phyloP scores from a whole-genome alignment of 768 basidiomycete species.

The Cystobasidium ongulense region DNA sequence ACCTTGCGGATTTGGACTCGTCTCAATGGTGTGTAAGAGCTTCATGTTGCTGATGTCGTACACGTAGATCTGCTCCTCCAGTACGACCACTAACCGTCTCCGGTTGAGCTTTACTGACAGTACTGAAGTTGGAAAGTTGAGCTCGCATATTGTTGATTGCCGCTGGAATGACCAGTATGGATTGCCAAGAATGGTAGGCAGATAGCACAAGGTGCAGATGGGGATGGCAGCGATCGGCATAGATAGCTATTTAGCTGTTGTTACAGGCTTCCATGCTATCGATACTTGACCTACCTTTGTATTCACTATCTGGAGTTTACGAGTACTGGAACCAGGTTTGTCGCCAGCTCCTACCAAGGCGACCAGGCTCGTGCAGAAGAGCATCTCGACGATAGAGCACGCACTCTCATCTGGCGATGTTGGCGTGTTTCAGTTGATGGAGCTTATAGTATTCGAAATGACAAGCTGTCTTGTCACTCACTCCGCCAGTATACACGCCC shows the following conservation, averaged over 20 bases:
- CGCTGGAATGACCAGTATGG: constrained; percentile 53
- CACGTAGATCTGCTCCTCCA: constrained; percentile 96
- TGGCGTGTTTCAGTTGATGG: not conserved
- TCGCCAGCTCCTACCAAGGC: constrained; percentile 94
- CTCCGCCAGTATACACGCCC: constrained; percentile 92
- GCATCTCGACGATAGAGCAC: constrained; percentile 94
- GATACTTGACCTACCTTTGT: constrained; percentile 63
- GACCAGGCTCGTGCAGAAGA: constrained; percentile 96
- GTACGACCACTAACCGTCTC: constrained; percentile 87
- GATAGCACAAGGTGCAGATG: too few relatives aligned
- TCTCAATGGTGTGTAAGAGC: constrained; percentile 92
- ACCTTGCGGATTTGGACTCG: constrained; percentile 91
- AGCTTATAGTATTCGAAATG: not conserved
- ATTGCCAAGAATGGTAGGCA: not conserved
- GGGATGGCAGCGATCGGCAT: too few relatives aligned
- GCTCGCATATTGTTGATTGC: constrained; percentile 97
- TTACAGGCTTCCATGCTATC: not conserved
- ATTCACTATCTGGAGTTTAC: constrained; percentile 94
- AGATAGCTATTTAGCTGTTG: not conserved
- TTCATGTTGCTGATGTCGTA: constrained; percentile 99
- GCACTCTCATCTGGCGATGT: constrained; percentile 69
- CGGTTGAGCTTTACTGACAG: constrained; percentile 96
- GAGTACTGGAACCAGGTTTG: constrained; percentile 77
- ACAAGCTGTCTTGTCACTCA: constrained; percentile 50
- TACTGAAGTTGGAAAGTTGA: constrained; percentile 91